Evolutionary conservation across 1,284 basidiomycete species (phyloP), one percentile per base, ranked within the genome.

Genomic region (Mycena sp.): DNA sequence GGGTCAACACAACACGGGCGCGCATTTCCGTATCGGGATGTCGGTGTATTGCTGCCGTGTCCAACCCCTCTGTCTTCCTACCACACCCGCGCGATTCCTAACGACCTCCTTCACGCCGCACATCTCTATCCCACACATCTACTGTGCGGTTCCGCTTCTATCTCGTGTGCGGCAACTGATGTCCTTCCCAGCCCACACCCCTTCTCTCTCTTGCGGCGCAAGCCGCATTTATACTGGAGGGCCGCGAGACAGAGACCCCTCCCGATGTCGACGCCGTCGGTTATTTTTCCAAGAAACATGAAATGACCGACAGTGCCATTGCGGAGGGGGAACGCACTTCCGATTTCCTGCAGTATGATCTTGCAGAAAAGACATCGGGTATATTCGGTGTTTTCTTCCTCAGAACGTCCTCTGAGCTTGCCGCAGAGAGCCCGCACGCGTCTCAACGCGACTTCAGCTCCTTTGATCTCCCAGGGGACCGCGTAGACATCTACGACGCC

Each of bases 181-280:
- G n/a, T n/a, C n/a, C n/a, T n/a, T n/a, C n/a, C n/a, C n/a, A n/a
- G n/a, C n/a, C n/a, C n/a, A n/a, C n/a, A n/a, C n/a, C n/a, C n/a
- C n/a, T n/a, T n/a, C n/a, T n/a, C n/a, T n/a, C n/a, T n/a, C n/a
- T 23, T 11, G 10, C 50, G 10, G 28, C 43, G 49, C 23, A 37
- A 38, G 26, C 7, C 43, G n/a, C 44, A 35, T 43, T 50, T 45
- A 63, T 43, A 53, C 56, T 55, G 50, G 61, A 58, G 14, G 50
- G 40, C 32, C 41, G 29, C 37, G 44, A 58, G 11, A 19, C 30
- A 28, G 40, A n/a, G 53, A 30, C 51, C 50, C 51, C 61, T 63
- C 61, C 61, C 61, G 56, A 58, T 45, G 50, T n/a, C 37, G 61
- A 54, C 19, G 56, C 55, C 51, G 25, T 41, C 32, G 38, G 40